Evolutionary conservation across 2,329 filamentous ascomycete genomes (phyloP).

Genomic region (Neonectria sp.): DNA sequence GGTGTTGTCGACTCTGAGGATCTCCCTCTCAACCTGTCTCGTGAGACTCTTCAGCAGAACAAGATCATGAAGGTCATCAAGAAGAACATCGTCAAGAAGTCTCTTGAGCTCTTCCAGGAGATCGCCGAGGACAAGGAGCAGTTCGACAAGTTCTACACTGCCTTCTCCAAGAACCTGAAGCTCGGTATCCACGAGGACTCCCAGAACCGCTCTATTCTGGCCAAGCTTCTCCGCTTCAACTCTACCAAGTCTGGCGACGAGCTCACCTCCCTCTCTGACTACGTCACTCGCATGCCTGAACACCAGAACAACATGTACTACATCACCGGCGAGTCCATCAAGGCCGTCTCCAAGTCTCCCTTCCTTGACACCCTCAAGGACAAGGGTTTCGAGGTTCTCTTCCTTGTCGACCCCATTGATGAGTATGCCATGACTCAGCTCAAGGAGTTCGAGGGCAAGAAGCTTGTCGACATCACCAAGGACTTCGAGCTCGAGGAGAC

Average conservation of each 20-base stretch:
- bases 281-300: slow-evolving; percentile 99
- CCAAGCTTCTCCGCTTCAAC: slow-evolving; percentile 99
- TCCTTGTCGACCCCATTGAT: slow-evolving; percentile 99
- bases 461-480: slow-evolving; percentile 99
- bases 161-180: slow-evolving; percentile 99
- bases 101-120: slow-evolving; percentile 98
- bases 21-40: slow-evolving; percentile 98
- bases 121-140: slow-evolving; percentile 99
- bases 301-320: slow-evolving; percentile 99
- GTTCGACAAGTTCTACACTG: slow-evolving; percentile 99
- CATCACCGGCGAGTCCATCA: slow-evolving; percentile 99
- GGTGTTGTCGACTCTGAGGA: slow-evolving; percentile 99
- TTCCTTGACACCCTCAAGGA: slow-evolving; percentile 99
- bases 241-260: slow-evolving; percentile 99
- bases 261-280: slow-evolving; percentile 94
- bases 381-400: slow-evolving; percentile 99
- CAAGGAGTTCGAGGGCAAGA: slow-evolving; percentile 99
- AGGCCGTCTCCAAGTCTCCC: slow-evolving; percentile 97
- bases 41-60: slow-evolving; percentile 99
- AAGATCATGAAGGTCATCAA: slow-evolving; percentile 99
- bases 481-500: slow-evolving; percentile 99
- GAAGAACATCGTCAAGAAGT: slow-evolving; percentile 99
- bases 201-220: slow-evolving; percentile 92
- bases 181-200: slow-evolving; percentile 99
- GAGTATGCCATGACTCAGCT: slow-evolving; percentile 99